A percentile compares a stretch with the other conserved stretches of the same genome.
These are phyloP conservation scores for Solanum chacoense DNA, from an alignment of 305 asterid genomes.

Conservation along the genomic window DNA sequence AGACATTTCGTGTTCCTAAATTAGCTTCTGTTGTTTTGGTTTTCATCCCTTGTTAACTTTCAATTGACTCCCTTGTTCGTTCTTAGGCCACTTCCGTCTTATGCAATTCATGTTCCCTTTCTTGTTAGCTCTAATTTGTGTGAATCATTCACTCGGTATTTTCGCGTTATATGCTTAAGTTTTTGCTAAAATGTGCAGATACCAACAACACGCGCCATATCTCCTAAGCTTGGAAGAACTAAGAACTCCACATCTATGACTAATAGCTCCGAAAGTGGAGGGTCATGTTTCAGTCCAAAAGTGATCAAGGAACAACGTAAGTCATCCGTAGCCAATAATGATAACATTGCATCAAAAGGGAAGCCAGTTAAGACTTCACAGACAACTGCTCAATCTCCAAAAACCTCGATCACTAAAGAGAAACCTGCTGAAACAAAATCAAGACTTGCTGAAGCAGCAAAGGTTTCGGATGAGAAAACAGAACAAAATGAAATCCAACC, in stretches of 20 bases:
- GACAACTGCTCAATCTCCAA: neutral
- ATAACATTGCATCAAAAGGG: neutral
- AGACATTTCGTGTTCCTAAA: neutral
- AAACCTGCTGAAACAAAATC: slow-evolving; percentile 13
- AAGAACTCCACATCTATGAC: slow-evolving; percentile 10
- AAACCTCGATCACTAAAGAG: slow-evolving; percentile 1
- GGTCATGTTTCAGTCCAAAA: slow-evolving; percentile 11
- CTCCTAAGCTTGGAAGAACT: slow-evolving; percentile 41
- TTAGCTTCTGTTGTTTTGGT: neutral
- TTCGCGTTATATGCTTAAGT: neutral
- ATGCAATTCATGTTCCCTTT: neutral
- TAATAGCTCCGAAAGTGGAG: slow-evolving; percentile 19
- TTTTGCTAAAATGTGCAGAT: slow-evolving; percentile 10
- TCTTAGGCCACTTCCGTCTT: neutral
- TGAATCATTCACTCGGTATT: neutral
- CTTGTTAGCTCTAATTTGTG: neutral
- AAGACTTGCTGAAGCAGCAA: slow-evolving; percentile 14
- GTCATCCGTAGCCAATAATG: slow-evolving; percentile 3
- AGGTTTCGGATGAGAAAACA: slow-evolving; percentile 1
- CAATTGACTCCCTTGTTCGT: neutral
- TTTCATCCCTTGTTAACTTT: neutral
- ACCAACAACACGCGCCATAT: slow-evolving; percentile 32
- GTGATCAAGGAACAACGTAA: slow-evolving; percentile 7
- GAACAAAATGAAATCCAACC: neutral
- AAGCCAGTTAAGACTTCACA: slow-evolving; percentile 4